Evolutionary conservation across 106 monocot species (phyloP).

Genomic region (Dactylorhiza incarnata): DNA sequence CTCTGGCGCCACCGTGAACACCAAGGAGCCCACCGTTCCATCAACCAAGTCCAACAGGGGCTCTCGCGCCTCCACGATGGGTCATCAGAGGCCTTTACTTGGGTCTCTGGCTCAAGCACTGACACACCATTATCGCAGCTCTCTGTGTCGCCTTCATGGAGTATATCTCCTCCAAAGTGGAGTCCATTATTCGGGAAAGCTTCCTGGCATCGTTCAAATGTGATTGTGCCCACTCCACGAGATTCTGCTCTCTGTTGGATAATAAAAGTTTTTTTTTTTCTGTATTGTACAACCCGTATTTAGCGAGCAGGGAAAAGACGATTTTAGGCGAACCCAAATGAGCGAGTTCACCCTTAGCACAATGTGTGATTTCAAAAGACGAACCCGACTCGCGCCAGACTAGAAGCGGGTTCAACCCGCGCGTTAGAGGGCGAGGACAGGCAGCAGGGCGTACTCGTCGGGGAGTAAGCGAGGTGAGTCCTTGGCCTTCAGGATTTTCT

Average conservation of each 20-base stretch:
- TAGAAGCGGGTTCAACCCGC: no score
- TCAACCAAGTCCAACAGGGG: slow-evolving; percentile 31
- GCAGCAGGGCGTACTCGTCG: no score
- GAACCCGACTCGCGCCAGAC: no score
- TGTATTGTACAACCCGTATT: no score
- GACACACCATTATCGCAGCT: slow-evolving; percentile 42
- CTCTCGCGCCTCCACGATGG: slow-evolving; percentile 44
- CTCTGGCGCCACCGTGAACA: slow-evolving; percentile 24
- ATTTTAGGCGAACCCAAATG: no score
- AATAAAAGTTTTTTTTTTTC: no score
- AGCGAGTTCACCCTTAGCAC: no score
- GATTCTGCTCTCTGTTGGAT: slow-evolving; percentile 50
- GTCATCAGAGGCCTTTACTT: slow-evolving; percentile 58
- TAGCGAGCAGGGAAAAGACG: no score
- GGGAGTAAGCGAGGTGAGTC: no score
- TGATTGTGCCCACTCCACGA: slow-evolving; percentile 69
- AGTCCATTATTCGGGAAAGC: slow-evolving; percentile 51
- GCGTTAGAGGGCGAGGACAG: no score
- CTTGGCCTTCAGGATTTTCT: no score
- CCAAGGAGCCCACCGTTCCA: slow-evolving; percentile 22
- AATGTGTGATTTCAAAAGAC: no score
- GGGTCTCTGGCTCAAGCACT: slow-evolving; percentile 46
- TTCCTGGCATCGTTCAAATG: slow-evolving; percentile 32
- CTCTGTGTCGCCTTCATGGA: slow-evolving; percentile 47
- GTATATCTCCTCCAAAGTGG: slow-evolving; percentile 45